Conservation (phyloP, 805 yeast genomes). For the Candida orba region DNA sequence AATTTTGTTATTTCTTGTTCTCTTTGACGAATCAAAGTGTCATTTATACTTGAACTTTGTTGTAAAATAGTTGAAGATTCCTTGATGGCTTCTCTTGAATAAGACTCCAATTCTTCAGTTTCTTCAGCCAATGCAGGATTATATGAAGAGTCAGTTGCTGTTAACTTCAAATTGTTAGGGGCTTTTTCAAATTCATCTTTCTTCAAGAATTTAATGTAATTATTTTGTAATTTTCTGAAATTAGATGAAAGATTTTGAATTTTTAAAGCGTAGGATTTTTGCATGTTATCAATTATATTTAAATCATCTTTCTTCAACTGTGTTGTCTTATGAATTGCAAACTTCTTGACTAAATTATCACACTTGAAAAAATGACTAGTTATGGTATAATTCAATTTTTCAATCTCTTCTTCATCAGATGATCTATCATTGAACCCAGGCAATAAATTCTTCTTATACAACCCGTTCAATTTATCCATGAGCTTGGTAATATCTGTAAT, state of each 20-base stretch:
- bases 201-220: constrained; percentile 75
- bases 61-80: constrained; percentile 36
- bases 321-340: constrained; percentile 35
- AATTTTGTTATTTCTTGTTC: constrained; percentile 85
- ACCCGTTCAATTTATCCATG: constrained; percentile 52
- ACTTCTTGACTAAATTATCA: constrained; percentile 66
- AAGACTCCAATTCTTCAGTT: constrained; percentile 38
- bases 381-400: constrained; percentile 64
- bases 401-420: constrained; percentile 70
- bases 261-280: constrained; percentile 76
- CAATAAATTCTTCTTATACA: constrained; percentile 75
- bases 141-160: constrained; percentile 6
- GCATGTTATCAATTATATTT: constrained; percentile 68
- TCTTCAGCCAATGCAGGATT: constrained; percentile 28
- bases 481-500: constrained; percentile 44
- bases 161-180: constrained; percentile 18
- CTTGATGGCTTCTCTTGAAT: constrained; percentile 45
- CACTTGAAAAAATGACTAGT: constrained; percentile 74
- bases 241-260: constrained; percentile 72
- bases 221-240: constrained; percentile 83
- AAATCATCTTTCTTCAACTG: constrained; percentile 38
- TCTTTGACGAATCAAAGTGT: constrained; percentile 52
- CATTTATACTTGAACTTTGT: constrained; percentile 29
- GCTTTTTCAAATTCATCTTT: constrained; percentile 63
- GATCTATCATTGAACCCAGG: constrained; percentile 85